These are phyloP conservation scores for Alopecurus myosuroides DNA, from an alignment of 176 grass and related monocot species.

Conservation along the genomic window DNA sequence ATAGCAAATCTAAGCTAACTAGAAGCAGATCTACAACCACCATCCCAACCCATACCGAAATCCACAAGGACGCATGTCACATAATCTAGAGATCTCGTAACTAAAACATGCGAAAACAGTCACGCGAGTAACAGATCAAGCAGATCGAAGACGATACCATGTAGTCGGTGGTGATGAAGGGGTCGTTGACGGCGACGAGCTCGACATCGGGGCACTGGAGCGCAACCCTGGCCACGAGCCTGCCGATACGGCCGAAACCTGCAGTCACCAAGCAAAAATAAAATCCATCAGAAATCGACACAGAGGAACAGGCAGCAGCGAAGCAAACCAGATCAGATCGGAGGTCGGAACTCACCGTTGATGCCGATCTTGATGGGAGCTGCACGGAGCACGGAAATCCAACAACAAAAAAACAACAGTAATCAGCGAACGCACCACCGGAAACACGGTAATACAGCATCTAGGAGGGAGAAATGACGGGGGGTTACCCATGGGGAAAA, in stretches of 20 bases:
- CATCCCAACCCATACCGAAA: not conserved
- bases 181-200: slow-evolving; percentile 77
- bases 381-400: not conserved
- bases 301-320: not conserved
- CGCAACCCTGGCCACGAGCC: slow-evolving; percentile 69
- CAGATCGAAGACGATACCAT: slow-evolving; percentile 38
- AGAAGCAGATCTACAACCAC: not conserved
- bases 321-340: not conserved
- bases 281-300: not conserved
- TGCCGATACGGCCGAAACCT: slow-evolving; percentile 80
- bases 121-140: not conserved
- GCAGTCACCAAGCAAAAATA: not conserved
- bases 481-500: slow-evolving; percentile 47
- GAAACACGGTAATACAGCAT: not conserved
- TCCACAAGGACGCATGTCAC: not conserved
- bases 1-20: not conserved
- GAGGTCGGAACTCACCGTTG: slow-evolving; percentile 38
- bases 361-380: slow-evolving; percentile 80
- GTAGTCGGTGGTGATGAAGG: slow-evolving; percentile 84
- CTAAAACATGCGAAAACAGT: not conserved
- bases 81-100: not conserved
- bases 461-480: not conserved
- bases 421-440: not conserved
- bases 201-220: slow-evolving; percentile 77
- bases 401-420: not conserved